Evolutionary conservation across 2,329 filamentous ascomycete species (phyloP), one percentile per base, ranked within the genome.

Genomic region (Thelonectria discophora): DNA sequence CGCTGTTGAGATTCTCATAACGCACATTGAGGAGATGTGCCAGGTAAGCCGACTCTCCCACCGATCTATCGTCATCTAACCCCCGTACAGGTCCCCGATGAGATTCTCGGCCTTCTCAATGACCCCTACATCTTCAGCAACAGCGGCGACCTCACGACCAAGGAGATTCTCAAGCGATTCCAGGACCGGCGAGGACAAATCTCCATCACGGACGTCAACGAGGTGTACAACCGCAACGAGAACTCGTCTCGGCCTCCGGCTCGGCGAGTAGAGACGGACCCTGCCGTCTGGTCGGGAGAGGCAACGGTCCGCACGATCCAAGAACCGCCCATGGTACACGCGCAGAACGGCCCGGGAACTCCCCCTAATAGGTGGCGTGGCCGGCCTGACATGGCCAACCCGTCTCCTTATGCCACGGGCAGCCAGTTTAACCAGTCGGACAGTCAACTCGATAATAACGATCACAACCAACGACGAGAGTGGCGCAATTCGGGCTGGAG

Each of bases 11-110:
- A 89, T 90, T 63, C 83, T 99, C 68, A 97, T 99, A 71, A 89
- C 91, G 70, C 93, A 91, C 75, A 97, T 97, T 69, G 95, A 98
- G 76, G 90, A 92, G 76, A 97, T 99, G 89, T 98, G 94, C 75
- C 90, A 97, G 87, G 95, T 97, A 86, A 80, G 90, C 15, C 34
- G 43, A 15, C 9, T 7, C 24, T 39, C 5, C 2, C 13, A 15
- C 11, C 11, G n/a, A n/a, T n/a, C n/a, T n/a, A n/a, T n/a, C n/a
- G n/a, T n/a, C n/a, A 59, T 20, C 65, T 76, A 53, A 74, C 55
- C 18, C 62, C 45, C 12, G 3, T 46, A 11, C 49, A 98, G 95
- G 93, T 99, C 48, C 95, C 95, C 0, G 93, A 96, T 74, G 94
- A 98, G 73, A 85, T 99, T 24, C 88, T 94, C 72, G 90, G 91